Conservation (phyloP, 1,284 basidiomycete genomes). For the Ceratobasidium sp. region DNA sequence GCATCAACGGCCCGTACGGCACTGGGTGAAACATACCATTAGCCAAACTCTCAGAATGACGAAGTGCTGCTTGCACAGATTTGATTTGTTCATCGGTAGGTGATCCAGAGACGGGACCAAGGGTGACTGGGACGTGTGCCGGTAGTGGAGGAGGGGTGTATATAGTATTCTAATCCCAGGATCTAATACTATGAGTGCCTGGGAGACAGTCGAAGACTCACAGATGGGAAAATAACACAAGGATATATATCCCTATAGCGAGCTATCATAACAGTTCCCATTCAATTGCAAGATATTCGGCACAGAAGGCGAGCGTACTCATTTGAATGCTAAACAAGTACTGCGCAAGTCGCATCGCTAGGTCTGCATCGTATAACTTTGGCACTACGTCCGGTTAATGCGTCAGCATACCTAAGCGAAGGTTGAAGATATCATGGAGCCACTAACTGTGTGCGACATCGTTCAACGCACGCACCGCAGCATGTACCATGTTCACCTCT, state of each 20-base stretch:
- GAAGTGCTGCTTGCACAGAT: conserved; percentile 9
- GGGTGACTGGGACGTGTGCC: background rate
- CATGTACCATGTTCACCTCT: conserved; percentile 19
- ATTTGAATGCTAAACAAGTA: conserved; percentile 36
- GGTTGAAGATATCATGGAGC: too few relatives aligned
- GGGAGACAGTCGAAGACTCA: background rate
- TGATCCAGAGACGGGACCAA: background rate
- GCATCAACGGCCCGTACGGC: background rate
- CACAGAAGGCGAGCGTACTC: background rate
- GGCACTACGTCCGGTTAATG: background rate
- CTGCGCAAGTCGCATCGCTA: background rate
- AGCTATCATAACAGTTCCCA: background rate
- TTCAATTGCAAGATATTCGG: too few relatives aligned
- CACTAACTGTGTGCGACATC: background rate
- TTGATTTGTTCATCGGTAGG: conserved; percentile 29
- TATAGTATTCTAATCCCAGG: background rate
- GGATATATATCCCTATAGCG: conserved; percentile 14
- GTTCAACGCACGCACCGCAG: conserved; percentile 4
- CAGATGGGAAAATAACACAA: conserved; percentile 9
- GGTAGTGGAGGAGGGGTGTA: conserved; percentile 27
- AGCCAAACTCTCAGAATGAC: conserved; percentile 5
- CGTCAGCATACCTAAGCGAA: too few relatives aligned
- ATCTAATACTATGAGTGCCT: too few relatives aligned
- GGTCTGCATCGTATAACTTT: background rate
- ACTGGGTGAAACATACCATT: background rate